Evolutionary conservation across 345 rosid genomes (phyloP), one percentile per base, ranked within the genome.

Genomic region (Syzygium aqueum): DNA sequence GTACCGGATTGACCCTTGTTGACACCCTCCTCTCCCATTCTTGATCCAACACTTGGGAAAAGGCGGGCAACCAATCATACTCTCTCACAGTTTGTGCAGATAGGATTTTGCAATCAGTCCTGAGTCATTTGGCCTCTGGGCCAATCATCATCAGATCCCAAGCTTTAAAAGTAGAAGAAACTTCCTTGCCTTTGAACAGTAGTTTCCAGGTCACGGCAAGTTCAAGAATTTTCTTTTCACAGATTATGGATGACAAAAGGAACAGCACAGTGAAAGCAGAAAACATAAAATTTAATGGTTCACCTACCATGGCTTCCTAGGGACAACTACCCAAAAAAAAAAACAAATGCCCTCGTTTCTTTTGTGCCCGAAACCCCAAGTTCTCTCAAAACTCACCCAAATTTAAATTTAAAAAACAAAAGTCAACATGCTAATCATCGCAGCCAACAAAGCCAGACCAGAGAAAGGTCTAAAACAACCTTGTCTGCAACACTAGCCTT

Each of bases 261-360:
- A 40, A 23, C 27, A 73, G 43, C 80, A 33, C 80, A 33, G 80
- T 86, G 25, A 51, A 17, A 86, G 40, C 33, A 30, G 22, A 86
- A 86, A 88, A 89, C 77, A 84, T 54, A 85, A 86, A 90, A 91
- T 88, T 89, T 78, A 92, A 91, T 92, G 91, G 88, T 89, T 82
- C 89, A 92, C 96, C 95, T 91, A 94, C 89, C 93, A 86, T 86
- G 63, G 54, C 92, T 86, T 90, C 51, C 85, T 28, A 19, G 49
- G 53, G 89, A 91, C 90, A 90, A 86, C 86, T 85, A 88, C 85
- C 51, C 11, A 50, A 63, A 87, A 53, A 82, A 86, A 0, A 33
- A 73, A 8, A 8, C 16, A 4, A 33, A 33, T 8, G 13, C 49
- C 25, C 25, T 73, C 46, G 25, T 73, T 15, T 23, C 80, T 73